Percentiles rank a stretch among this genome's conserved stretches.
Evolutionary conservation across 139 green algal species (phyloP).

Genomic region (Trebouxia sp.): DNA sequence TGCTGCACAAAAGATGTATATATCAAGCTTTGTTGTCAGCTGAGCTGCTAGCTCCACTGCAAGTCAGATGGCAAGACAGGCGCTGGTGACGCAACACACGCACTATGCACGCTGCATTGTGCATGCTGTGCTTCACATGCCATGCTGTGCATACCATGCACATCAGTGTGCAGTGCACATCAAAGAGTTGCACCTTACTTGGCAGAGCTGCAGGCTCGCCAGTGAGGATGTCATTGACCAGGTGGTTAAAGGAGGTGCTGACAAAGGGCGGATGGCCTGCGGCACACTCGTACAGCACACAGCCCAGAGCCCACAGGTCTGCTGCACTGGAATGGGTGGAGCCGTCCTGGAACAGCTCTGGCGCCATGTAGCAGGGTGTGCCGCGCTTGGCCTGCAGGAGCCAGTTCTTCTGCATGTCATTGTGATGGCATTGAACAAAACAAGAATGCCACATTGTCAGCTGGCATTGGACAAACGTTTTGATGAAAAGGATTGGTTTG

Average conservation of each 20-base stretch:
- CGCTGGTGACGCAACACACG: no score
- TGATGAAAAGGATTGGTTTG: no score
- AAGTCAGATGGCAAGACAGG: no score
- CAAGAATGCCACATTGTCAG: no score
- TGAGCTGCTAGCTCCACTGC: no score
- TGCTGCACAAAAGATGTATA: no score
- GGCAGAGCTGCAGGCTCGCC: conserved; percentile 57
- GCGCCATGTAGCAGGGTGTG: conserved; percentile 93
- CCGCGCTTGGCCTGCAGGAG: conserved; percentile 72
- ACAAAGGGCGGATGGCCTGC: conserved; percentile 87
- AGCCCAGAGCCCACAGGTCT: conserved; percentile 94
- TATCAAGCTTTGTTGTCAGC: no score
- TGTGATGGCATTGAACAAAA: no score
- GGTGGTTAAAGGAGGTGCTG: conserved; percentile 72
- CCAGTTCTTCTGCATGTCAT: not conserved
- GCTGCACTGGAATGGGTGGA: conserved; percentile 77
- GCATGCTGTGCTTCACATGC: no score
- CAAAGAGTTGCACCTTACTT: not conserved
- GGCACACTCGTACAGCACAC: conserved; percentile 91
- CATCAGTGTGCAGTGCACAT: not conserved
- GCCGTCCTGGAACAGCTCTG: conserved; percentile 89
- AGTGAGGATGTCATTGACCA: conserved; percentile 76
- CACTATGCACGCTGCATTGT: no score
- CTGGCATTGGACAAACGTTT: no score
- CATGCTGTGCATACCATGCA: not conserved